Evolutionary conservation across 2,329 filamentous ascomycete species (phyloP), one percentile per base, ranked within the genome.

Genomic region (Colletotrichum brevisporum): DNA sequence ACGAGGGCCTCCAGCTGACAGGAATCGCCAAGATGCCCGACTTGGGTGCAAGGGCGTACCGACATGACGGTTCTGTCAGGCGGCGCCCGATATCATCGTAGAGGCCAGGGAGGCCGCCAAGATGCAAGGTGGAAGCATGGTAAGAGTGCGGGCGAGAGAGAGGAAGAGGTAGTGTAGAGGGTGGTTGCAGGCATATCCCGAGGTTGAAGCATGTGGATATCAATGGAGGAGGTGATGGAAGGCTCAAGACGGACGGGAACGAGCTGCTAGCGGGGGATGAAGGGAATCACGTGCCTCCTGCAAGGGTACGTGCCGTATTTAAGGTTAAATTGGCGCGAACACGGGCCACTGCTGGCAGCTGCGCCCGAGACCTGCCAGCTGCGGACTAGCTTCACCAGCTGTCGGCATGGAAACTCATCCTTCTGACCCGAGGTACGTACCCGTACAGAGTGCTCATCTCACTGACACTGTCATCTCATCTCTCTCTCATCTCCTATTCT

Each of bases 291-390:
- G 65, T 68, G 65, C 18, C 16, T 12, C 18, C 10, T 39, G 21
- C 36, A 52, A n/a, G 27, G 26, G 27, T 16, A 36, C 31, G 31
- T 36, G 31, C 31, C 31, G 10, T 36, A 52, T 53, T 59, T 68
- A 68, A 68, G 65, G 60, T 68, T 68, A 65, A 27, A n/a, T 51
- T 59, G 60, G 65, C 48, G 65, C 53, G 27, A 54, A 54, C 60
- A 68, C 41, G 54, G 43, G 5, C 50, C 61, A 58, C 15, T 6
- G 15, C 9, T 21, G 43, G 26, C 0, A 13, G n/a, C 27, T 36
- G 43, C 41, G 41, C 13, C 41, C 13, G 15, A 36, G 24, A 9
- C 4, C 12, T 13, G 55, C 26, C 48, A 54, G 48, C 26, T 53
- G 59, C 16, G 24, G 0, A 1, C 47, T 8, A 24, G 15, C 18